Percentiles rank a stretch among this genome's conserved stretches.
Evolutionary conservation across 345 rosid species (phyloP).

Genomic region (Turnera subulata): DNA sequence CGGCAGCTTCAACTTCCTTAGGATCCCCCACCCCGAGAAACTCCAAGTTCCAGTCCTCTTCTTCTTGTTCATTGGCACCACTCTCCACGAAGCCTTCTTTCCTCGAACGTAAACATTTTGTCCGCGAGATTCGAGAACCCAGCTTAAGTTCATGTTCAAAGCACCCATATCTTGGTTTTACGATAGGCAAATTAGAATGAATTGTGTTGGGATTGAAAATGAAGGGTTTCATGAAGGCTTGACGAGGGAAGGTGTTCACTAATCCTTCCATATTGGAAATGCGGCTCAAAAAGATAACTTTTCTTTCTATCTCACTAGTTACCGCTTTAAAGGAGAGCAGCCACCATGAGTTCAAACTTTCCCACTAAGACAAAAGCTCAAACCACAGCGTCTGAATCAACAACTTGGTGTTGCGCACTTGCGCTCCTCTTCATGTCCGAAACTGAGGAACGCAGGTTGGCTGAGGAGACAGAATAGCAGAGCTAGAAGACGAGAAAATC

Average conservation of each 20-base stretch:
- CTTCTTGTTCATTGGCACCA: constrained; percentile 26
- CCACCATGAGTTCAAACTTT: no score
- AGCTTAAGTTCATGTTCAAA: constrained; percentile 9
- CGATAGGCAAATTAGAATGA: constrained; percentile 14
- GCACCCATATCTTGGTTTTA: constrained; percentile 26
- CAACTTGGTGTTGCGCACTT: no score
- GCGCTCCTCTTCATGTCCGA: no score
- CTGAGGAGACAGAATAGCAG: no score
- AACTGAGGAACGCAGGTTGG: no score
- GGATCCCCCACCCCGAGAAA: constrained; percentile 74
- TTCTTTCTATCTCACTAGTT: background rate
- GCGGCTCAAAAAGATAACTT: no score
- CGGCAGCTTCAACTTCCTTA: constrained; percentile 50
- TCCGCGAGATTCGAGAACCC: constrained; percentile 18
- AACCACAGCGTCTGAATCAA: no score
- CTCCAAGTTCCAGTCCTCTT: constrained; percentile 64
- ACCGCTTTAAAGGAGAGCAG: no score
- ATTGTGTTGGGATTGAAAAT: constrained; percentile 23
- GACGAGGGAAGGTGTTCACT: constrained; percentile 32
- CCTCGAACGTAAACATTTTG: constrained; percentile 19
- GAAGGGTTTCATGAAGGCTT: constrained; percentile 28
- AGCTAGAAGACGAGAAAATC: no score
- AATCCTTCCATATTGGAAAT: constrained; percentile 37
- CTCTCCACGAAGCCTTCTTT: constrained; percentile 16
- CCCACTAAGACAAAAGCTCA: no score